phyloP scores from a whole-genome alignment of 192 early-diverging fungal genomes.

The Chytriomyces sp. region DNA sequence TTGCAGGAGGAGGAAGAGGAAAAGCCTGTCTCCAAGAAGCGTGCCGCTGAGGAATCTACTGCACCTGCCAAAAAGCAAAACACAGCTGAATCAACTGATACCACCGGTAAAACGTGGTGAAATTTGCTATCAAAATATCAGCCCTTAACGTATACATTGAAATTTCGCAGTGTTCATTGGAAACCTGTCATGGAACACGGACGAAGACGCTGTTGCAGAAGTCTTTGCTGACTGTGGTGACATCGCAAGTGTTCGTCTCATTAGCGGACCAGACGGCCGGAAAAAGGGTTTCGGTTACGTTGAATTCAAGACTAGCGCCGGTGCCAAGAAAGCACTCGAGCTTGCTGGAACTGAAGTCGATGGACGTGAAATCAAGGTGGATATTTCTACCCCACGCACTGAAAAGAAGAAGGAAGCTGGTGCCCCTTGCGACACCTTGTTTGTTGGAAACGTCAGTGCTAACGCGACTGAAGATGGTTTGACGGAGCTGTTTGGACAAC shows the following conservation, averaged over 20 bases:
- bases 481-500: slow-evolving; percentile 52
- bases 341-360: slow-evolving; percentile 76
- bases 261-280: slow-evolving; percentile 71
- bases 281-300: slow-evolving; percentile 91
- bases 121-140: neutral
- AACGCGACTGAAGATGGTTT: slow-evolving; percentile 70
- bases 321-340: slow-evolving; percentile 70
- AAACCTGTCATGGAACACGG: slow-evolving; percentile 72
- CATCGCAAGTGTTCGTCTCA: slow-evolving; percentile 75
- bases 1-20: slow-evolving; percentile 1
- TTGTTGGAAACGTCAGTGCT: slow-evolving; percentile 80
- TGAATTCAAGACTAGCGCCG: slow-evolving; percentile 73
- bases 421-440: slow-evolving; percentile 75
- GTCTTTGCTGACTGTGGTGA: slow-evolving; percentile 74
- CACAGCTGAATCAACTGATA: neutral
- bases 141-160: neutral
- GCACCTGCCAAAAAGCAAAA: slow-evolving; percentile 32
- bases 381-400: slow-evolving; percentile 65
- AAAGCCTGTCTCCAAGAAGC: slow-evolving; percentile 32
- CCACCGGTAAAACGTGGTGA: neutral
- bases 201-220: slow-evolving; percentile 66
- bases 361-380: slow-evolving; percentile 81
- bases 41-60: slow-evolving; percentile 26
- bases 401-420: slow-evolving; percentile 50
- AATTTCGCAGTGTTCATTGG: slow-evolving; percentile 63